A percentile compares a stretch with the other conserved stretches of the same genome.
These are phyloP conservation scores for Penicillium waksmanii DNA, from an alignment of 495 filamentous ascomycete species.

Conservation along the genomic window DNA sequence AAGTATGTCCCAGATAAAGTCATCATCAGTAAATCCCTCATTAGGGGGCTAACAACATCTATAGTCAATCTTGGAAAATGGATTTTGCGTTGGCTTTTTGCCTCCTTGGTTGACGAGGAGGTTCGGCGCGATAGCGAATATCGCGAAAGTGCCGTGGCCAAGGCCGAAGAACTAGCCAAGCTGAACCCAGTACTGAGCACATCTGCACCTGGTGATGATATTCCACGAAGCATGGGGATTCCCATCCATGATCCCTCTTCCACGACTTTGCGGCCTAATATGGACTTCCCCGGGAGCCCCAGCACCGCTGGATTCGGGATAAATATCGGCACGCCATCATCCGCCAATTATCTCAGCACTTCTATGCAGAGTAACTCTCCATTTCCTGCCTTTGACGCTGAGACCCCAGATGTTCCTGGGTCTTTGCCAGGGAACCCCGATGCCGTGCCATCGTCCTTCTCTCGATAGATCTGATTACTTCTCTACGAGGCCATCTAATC, in stretches of 20 bases:
- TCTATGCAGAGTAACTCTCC: slow-evolving; percentile 33
- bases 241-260: slow-evolving; percentile 51
- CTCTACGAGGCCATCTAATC: slow-evolving; percentile 40
- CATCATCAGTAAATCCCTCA: not conserved
- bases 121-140: slow-evolving; percentile 77
- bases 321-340: slow-evolving; percentile 29
- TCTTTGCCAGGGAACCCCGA: slow-evolving; percentile 42
- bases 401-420: slow-evolving; percentile 21
- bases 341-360: slow-evolving; percentile 29
- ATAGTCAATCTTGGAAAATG: slow-evolving; percentile 96
- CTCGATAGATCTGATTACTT: slow-evolving; percentile 70
- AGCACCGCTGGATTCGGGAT: slow-evolving; percentile 69
- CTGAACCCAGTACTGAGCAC: slow-evolving; percentile 55
- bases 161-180: slow-evolving; percentile 58
- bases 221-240: slow-evolving; percentile 51
- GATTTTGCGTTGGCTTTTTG: slow-evolving; percentile 92
- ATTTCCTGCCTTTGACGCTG: slow-evolving; percentile 29
- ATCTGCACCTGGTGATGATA: slow-evolving; percentile 63
- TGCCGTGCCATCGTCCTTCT: slow-evolving; percentile 48
- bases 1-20: slow-evolving; percentile 58
- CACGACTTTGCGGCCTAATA: slow-evolving; percentile 67
- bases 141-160: slow-evolving; percentile 65
- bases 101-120: slow-evolving; percentile 85
- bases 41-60: slow-evolving; percentile 19
- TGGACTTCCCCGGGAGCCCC: slow-evolving; percentile 57